Base-by-base conservation (phyloP, 768 basidiomycete genomes). In the Amanita thiersii region DNA sequence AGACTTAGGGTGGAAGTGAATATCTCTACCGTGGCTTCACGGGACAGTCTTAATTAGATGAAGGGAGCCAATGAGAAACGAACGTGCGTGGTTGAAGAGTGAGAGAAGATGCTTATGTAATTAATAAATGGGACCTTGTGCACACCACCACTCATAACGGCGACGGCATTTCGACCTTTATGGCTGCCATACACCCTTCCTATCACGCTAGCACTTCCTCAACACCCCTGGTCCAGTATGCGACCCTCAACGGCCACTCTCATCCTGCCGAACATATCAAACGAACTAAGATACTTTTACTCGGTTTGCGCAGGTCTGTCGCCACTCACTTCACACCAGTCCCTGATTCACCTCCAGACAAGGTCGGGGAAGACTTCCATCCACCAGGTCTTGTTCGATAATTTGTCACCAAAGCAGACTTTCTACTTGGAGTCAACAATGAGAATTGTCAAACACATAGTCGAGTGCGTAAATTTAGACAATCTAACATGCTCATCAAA, bases 291-390 rank as follows among this genome's bases (percentile, higher is more conserved):
- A 73, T 89, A 17, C 70, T 88, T 15, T 66, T 87, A 8, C 63
- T 87, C 34, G 86, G 86, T 2, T 70, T 83, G 50, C 73, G 81
- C 51, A 79, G 80, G 81, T 79, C 31, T 26, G 48, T 46, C 20
- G 20, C 35, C 41, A 24, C n/a, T 38, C 21, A 30, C 20, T 39
- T 24, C 21, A 36, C 20, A 15, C 11, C 11, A 40, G 18, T 39
- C 41, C 24, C 41, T n/a, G 29, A 42, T 34, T 47, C 21, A 44
- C 30, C 25, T 31, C 40, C 39, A 28, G 28, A 30, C 11, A 54
- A 93, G 92, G 64, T 83, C 85, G 44, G 93, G 93, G 45, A 98
- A 96, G 60, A 86, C 91, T 25, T 91, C 87, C 14, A 88, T 92
- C 40, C 76, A 84, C 51, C 79, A 92, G 58, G 88, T 93, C 24